Percentiles rank a stretch among this genome's conserved stretches.
phyloP scores from a whole-genome alignment of 345 rosid genomes.

The Brassica rapa region DNA sequence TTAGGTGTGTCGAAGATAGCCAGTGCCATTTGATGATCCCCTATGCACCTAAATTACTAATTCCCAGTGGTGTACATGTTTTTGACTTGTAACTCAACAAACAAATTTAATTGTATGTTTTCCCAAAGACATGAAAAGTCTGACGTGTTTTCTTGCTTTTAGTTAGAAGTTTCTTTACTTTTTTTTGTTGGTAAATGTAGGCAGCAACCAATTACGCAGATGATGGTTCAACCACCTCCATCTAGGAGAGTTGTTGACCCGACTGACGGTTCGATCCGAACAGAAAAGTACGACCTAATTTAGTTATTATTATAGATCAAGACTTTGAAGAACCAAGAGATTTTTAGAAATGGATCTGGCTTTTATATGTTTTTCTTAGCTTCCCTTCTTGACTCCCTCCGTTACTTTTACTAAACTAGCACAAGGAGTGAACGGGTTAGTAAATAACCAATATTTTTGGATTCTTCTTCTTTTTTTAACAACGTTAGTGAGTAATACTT shows the following conservation, averaged over 20 bases:
- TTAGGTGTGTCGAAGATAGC: background rate
- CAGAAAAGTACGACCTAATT: background rate
- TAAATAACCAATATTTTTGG: too few species aligned
- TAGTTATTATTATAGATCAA: background rate
- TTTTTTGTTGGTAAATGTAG: conserved; percentile 23
- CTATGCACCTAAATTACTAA: background rate
- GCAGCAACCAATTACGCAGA: conserved; percentile 26
- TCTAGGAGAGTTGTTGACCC: conserved; percentile 26
- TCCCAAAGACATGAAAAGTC: background rate
- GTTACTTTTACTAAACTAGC: background rate
- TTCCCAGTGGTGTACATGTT: background rate
- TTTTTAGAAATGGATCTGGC: background rate
- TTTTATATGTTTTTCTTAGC: background rate
- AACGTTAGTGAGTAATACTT: background rate
- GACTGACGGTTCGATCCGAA: conserved; percentile 1
- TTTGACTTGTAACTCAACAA: background rate
- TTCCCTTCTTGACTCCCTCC: background rate
- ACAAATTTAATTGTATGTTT: background rate
- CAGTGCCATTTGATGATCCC: background rate
- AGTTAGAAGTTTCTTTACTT: background rate
- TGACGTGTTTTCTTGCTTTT: background rate
- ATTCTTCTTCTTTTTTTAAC: background rate
- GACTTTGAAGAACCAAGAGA: conserved; percentile 8
- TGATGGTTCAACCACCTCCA: conserved; percentile 20
- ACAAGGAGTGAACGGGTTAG: background rate